Evolutionary conservation across 495 filamentous ascomycete species (phyloP).

Genomic region (Talaromyces stipitatus): DNA sequence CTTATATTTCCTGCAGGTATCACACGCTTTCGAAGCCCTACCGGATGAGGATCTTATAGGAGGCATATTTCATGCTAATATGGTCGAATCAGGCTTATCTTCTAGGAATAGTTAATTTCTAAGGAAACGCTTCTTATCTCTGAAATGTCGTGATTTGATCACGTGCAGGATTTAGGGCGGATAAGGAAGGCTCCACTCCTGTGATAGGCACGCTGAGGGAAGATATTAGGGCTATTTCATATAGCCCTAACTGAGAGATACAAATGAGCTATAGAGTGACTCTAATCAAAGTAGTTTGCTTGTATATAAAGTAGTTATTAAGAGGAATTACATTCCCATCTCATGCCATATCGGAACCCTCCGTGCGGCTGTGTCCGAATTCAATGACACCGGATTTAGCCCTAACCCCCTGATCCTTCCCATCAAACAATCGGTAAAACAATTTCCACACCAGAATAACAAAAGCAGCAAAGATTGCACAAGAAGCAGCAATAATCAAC

Average conservation of each 20-base stretch:
- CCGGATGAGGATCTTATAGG: slow-evolving; percentile 21
- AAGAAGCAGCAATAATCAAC: neutral
- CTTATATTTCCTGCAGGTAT: slow-evolving; percentile 36
- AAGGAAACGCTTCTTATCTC: neutral
- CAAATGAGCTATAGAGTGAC: no score
- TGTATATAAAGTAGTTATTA: no score
- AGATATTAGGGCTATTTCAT: neutral
- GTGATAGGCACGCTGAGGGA: neutral
- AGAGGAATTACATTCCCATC: neutral
- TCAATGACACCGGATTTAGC: neutral
- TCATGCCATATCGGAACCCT: neutral
- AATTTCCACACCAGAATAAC: slow-evolving; percentile 13
- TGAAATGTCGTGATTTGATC: slow-evolving; percentile 5
- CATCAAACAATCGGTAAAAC: slow-evolving; percentile 2
- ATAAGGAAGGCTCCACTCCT: neutral
- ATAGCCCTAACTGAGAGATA: neutral
- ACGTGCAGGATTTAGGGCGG: neutral
- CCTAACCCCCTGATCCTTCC: neutral
- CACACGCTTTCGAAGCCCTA: slow-evolving; percentile 36
- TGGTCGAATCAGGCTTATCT: neutral
- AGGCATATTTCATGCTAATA: slow-evolving; percentile 22
- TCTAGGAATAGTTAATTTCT: neutral
- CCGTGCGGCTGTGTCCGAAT: neutral
- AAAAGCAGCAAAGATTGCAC: slow-evolving; percentile 8
- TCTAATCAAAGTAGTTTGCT: no score